Base-by-base conservation (phyloP, 2,329 filamentous ascomycete species). In the Penicillium sp. region DNA sequence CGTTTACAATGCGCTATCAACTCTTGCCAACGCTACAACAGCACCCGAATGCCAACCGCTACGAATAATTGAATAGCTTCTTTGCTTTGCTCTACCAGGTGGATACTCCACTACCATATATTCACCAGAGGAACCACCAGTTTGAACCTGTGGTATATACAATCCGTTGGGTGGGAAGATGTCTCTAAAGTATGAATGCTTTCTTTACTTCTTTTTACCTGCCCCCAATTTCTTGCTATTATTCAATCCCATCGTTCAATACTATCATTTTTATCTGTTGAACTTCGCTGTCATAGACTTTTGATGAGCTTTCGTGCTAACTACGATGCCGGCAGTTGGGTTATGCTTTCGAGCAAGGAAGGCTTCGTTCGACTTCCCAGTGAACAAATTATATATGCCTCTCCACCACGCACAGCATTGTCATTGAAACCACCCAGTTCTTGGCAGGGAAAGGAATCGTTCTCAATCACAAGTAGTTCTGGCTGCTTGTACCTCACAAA, bases 401-500 rank as follows among this genome's bases (percentile, higher is more conserved):
- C 91, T 47, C 87, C 90, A 56, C 85, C 88, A 51, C 86, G 92
- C 62, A 91, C 93, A 65, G 85, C 83, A 62, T 81, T 96, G 60
- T 85, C 87, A 54, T 74, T 97, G 59, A 86, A 89, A 58, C 86
- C 88, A 21, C 84, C 87, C 9, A 84, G 85, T 63, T 83, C 86
- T 54, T 82, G 87, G 59, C 79, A 83, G 24, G 84, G 83, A 38
- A 80, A 82, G 62, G 77, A 86, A 60, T 80, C 83, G 1, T 85
- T 91, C 65, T 83, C 84, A 42, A 75, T 88, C 61, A 88, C 89
- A 69, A 90, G 88, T 72, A 87, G 87, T 67, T 83, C 83, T 49
- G 91, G 91, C 59, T 81, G 83, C 40, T 83, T 90, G 26, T 91
- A 91, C 70, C 84, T 96, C 62, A 96, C 91, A 60, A 96, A 91